phyloP scores from a whole-genome alignment of 441 rosid species.

The Hura crepitans region DNA sequence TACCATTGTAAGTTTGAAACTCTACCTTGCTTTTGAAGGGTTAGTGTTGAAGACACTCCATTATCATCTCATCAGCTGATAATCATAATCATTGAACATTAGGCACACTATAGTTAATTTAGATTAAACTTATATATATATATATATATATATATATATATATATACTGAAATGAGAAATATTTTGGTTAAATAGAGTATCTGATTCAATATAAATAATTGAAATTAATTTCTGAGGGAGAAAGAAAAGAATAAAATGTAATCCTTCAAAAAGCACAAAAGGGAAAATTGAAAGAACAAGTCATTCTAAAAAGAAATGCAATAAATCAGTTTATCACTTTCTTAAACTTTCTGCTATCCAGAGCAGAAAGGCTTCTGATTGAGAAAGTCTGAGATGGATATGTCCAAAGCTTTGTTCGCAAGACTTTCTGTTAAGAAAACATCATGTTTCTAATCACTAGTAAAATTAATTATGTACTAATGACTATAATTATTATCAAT shows the following conservation, averaged over 20 bases:
- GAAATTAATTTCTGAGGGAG: not conserved
- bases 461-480: not conserved
- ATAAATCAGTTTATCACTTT: not conserved
- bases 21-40: constrained; percentile 2
- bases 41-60: constrained; percentile 3
- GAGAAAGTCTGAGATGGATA: not conserved
- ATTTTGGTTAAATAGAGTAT: no score
- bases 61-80: not conserved
- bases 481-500: not conserved
- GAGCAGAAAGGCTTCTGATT: not conserved
- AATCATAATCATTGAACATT: not conserved
- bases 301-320: constrained; percentile 10
- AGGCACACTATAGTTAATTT: no score
- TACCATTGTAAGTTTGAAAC: no score
- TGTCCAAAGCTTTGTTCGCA: constrained; percentile 7
- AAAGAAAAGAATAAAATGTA: constrained; percentile 22
- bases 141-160: no score
- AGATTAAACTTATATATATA: no score
- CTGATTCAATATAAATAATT: not conserved
- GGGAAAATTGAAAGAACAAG: constrained; percentile 14
- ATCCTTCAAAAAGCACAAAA: constrained; percentile 8
- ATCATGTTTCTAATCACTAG: not conserved
- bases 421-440: constrained; percentile 3
- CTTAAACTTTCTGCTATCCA: constrained; percentile 8
- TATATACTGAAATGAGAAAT: no score